Evolutionary conservation across 176 grass and related monocot species (phyloP).

Genomic region (Paspalum notatum): DNA sequence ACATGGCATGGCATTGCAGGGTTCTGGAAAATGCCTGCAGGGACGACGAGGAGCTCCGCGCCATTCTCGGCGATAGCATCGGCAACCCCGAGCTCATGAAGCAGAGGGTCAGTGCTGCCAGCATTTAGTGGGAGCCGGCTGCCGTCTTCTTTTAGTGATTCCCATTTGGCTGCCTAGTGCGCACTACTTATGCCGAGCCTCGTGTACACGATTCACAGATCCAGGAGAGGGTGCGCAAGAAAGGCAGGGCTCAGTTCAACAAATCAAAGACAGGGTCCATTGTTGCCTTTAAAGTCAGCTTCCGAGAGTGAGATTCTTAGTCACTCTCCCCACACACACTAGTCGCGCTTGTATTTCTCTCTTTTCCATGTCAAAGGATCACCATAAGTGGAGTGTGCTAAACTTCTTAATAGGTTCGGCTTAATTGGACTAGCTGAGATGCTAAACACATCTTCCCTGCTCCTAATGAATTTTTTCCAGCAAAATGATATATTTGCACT

Average conservation of each 20-base stretch:
- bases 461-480: not conserved
- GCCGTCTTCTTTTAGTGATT: not conserved
- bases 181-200: not conserved
- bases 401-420: not conserved
- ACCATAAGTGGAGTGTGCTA: not conserved
- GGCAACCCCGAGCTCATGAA: constrained; percentile 94
- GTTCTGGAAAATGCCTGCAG: constrained; percentile 93
- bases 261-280: constrained; percentile 80
- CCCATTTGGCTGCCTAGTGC: not conserved
- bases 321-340: not conserved
- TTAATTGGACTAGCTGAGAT: not conserved
- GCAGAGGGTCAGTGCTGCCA: constrained; percentile 59
- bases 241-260: constrained; percentile 69
- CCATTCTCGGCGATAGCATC: constrained; percentile 89
- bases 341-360: not conserved
- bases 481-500: not conserved
- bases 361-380: not conserved
- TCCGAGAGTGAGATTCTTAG: constrained; percentile 72
- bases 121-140: not conserved
- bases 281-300: constrained; percentile 87
- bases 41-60: constrained; percentile 76
- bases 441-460: not conserved
- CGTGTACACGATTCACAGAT: constrained; percentile 50
- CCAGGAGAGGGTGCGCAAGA: constrained; percentile 76
- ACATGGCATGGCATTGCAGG: constrained; percentile 50